These are phyloP conservation scores for Fusarium neocosmosporiellum DNA, from an alignment of 2,329 filamentous ascomycete genomes.

Conservation along the genomic window DNA sequence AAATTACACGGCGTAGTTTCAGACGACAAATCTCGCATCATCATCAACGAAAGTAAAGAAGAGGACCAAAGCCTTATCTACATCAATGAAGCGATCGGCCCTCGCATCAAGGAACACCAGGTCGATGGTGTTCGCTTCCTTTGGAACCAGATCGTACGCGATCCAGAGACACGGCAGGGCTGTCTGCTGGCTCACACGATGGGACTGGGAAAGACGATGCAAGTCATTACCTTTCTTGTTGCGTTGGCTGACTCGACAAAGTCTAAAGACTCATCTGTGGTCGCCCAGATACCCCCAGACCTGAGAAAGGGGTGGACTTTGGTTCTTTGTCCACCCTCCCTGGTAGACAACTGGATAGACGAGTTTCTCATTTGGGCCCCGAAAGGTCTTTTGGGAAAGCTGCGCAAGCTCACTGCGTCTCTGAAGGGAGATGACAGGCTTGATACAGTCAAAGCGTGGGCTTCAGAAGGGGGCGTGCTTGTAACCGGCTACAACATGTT, in stretches of 20 bases:
- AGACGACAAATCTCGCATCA: conserved; percentile 62
- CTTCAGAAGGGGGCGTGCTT: conserved; percentile 74
- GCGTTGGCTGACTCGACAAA: conserved; percentile 74
- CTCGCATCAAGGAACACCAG: conserved; percentile 81
- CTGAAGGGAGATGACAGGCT: conserved; percentile 53
- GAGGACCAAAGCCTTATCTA: conserved; percentile 71
- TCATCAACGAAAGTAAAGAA: conserved; percentile 75
- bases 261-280: conserved; percentile 67
- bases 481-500: conserved; percentile 81
- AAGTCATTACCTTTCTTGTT: conserved; percentile 85
- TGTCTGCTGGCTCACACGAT: conserved; percentile 90
- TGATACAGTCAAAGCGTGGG: conserved; percentile 68
- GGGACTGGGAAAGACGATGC: conserved; percentile 94
- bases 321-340: conserved; percentile 78
- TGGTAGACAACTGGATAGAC: conserved; percentile 86
- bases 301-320: conserved; percentile 74
- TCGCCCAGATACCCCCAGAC: conserved; percentile 73
- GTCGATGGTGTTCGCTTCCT: conserved; percentile 85
- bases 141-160: conserved; percentile 83
- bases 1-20: conserved; percentile 55
- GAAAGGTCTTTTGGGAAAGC: conserved; percentile 61
- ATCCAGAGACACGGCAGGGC: conserved; percentile 70
- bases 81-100: conserved; percentile 72
- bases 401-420: conserved; percentile 65
- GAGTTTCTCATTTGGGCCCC: conserved; percentile 80